Conservation (phyloP, 2,329 filamentous ascomycete genomes). For the Botryosphaeria dothidea region DNA sequence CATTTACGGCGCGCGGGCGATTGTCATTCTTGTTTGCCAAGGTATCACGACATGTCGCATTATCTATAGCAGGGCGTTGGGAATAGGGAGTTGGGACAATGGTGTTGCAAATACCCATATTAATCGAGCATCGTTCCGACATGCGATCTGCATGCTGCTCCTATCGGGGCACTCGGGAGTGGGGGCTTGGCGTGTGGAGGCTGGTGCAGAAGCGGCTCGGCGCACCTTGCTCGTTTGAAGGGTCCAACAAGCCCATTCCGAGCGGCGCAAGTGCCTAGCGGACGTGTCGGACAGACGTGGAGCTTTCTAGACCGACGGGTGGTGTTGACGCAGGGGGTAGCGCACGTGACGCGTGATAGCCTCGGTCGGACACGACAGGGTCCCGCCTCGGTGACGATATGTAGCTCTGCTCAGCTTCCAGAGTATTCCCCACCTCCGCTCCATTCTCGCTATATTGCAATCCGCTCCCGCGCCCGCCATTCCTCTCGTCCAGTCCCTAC, state of each 20-base stretch:
- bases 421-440: constrained; percentile 12
- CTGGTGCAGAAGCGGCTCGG: neutral
- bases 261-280: neutral
- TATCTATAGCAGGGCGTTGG: neutral
- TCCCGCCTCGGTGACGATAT: constrained; percentile 1
- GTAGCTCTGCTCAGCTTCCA: constrained; percentile 6
- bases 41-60: neutral
- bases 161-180: neutral
- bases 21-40: neutral
- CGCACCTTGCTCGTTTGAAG: neutral
- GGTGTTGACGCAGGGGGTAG: neutral
- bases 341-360: neutral
- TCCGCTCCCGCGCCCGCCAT: neutral
- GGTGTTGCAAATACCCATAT: constrained; percentile 1
- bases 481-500: neutral
- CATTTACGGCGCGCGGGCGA: neutral
- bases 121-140: neutral
- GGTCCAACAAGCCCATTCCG: neutral
- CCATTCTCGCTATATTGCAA: neutral
- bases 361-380: too few relatives aligned
- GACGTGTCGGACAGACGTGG: neutral
- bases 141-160: neutral
- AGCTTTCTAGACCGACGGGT: neutral
- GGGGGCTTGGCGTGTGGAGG: neutral
- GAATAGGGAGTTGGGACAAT: neutral